phyloP scores from a whole-genome alignment of 2,329 filamentous ascomycete genomes.

The Eutypa lata region DNA sequence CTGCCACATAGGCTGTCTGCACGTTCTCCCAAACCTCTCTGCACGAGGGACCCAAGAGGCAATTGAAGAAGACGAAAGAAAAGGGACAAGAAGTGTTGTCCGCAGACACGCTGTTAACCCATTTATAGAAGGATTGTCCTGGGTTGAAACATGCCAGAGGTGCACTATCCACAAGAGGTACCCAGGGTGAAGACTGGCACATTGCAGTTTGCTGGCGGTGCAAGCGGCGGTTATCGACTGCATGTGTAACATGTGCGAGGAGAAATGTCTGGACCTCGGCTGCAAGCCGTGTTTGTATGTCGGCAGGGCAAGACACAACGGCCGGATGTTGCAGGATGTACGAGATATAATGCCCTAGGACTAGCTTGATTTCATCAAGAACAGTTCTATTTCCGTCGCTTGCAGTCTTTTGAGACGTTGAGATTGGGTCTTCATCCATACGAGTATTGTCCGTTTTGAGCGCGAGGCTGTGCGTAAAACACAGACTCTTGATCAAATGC shows the following conservation, averaged over 20 bases:
- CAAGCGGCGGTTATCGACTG: conserved; percentile 4
- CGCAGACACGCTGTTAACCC: conserved; percentile 7
- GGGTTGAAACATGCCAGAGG: no score
- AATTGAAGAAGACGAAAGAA: conserved; percentile 9
- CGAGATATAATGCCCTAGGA: neutral
- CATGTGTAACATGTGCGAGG: conserved; percentile 2
- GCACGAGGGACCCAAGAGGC: neutral
- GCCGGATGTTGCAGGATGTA: neutral
- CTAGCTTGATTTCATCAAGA: neutral
- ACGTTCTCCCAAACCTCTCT: no score
- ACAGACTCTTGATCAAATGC: no score
- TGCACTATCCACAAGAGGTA: neutral
- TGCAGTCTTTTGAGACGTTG: no score
- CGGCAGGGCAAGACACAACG: neutral
- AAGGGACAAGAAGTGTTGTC: conserved; percentile 11
- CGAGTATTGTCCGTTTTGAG: no score
- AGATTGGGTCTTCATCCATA: no score
- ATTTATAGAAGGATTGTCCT: conserved; percentile 4
- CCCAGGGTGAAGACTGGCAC: no score
- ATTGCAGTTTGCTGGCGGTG: neutral
- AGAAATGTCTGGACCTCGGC: conserved; percentile 4
- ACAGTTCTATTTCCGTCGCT: no score
- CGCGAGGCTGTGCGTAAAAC: no score
- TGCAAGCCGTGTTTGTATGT: neutral
- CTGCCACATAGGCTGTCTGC: conserved; percentile 1